Evolutionary conservation across 768 basidiomycete species (phyloP).

Genomic region (Tulasnella sp.): DNA sequence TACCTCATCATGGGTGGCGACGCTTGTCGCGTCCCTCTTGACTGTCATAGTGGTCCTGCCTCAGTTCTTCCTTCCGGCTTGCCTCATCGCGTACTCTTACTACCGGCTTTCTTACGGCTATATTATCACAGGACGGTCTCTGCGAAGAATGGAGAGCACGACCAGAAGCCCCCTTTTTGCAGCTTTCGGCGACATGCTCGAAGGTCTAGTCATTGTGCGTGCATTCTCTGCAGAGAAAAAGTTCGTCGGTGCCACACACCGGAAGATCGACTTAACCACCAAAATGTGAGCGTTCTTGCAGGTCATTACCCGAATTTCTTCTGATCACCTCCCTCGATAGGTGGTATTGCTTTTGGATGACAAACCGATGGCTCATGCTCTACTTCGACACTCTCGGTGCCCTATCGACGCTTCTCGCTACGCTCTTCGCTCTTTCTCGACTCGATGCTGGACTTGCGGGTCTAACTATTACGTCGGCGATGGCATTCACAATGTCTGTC

Average conservation of each 20-base stretch:
- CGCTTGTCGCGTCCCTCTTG: slow-evolving; percentile 70
- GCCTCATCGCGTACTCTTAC: slow-evolving; percentile 59
- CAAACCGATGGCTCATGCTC: slow-evolving; percentile 77
- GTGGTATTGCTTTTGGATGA: slow-evolving; percentile 70
- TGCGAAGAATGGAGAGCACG: slow-evolving; percentile 88
- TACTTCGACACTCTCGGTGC: slow-evolving; percentile 79
- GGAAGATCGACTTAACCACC: slow-evolving; percentile 69
- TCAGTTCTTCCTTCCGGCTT: slow-evolving; percentile 72
- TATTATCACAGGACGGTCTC: slow-evolving; percentile 68
- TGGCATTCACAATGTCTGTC: slow-evolving; percentile 50
- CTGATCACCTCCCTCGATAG: not conserved
- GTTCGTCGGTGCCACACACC: slow-evolving; percentile 71
- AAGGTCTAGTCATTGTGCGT: slow-evolving; percentile 78
- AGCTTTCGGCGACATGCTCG: slow-evolving; percentile 65
- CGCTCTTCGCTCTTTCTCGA: slow-evolving; percentile 63
- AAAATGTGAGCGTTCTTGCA: slow-evolving; percentile 44
- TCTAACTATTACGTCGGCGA: slow-evolving; percentile 68
- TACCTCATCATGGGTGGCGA: slow-evolving; percentile 73
- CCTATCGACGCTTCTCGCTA: slow-evolving; percentile 67
- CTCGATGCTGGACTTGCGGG: slow-evolving; percentile 43
- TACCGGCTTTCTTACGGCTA: slow-evolving; percentile 49
- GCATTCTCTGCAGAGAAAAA: slow-evolving; percentile 79
- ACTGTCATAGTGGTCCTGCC: slow-evolving; percentile 70
- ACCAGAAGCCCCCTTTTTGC: slow-evolving; percentile 79
- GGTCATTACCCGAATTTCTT: not conserved